Percentiles rank a stretch among this genome's conserved stretches.
phyloP scores from a whole-genome alignment of 306 rosid genomes.

The Quercus engelmannii region DNA sequence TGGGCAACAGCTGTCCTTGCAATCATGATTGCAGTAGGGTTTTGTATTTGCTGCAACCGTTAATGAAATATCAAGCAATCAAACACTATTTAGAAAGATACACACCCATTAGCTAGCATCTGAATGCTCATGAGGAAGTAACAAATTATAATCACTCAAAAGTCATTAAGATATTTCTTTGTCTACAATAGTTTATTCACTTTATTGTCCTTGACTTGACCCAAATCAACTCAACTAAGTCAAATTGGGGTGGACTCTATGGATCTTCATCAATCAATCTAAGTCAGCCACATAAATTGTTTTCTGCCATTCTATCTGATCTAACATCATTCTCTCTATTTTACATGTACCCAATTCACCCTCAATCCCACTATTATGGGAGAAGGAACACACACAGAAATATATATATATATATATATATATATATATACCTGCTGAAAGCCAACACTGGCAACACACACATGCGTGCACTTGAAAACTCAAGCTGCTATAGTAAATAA shows the following conservation, averaged over 20 bases:
- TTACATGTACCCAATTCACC: too few species aligned
- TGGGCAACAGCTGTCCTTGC: slow-evolving; percentile 98
- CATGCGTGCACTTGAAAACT: too few species aligned
- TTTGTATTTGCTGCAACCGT: slow-evolving; percentile 85
- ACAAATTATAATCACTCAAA: background rate
- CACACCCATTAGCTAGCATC: background rate
- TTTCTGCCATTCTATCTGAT: background rate
- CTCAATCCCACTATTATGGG: too few species aligned
- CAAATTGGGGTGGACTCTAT: background rate
- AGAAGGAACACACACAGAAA: too few species aligned
- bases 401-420: too few species aligned
- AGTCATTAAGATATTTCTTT: background rate
- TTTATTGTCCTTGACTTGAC: background rate
- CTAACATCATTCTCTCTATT: background rate
- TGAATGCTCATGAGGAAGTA: background rate
- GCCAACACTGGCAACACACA: too few species aligned
- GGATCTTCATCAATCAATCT: background rate
- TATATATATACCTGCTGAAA: too few species aligned
- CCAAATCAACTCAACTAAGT: background rate
- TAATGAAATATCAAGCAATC: background rate
- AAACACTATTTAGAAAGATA: background rate
- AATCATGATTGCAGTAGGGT: slow-evolving; percentile 97
- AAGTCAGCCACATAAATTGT: background rate
- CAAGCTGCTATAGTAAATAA: too few species aligned
- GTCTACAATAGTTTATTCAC: too few species aligned